Conservation (phyloP, 2,329 filamentous ascomycete species). For the Penicillium sp. region DNA sequence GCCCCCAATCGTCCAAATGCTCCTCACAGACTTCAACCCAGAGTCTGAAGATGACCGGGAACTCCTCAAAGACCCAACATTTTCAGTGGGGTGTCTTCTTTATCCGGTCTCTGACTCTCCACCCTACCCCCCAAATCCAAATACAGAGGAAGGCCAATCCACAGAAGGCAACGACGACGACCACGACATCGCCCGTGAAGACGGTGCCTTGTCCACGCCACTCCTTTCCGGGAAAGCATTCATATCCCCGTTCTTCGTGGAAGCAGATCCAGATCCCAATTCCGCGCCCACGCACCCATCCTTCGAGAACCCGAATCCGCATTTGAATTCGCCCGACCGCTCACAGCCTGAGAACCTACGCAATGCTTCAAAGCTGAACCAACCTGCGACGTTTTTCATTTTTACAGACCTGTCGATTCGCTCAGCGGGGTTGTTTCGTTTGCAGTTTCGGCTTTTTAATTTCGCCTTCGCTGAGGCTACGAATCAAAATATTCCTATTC, state of each 20-base stretch:
- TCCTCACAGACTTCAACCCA: slow-evolving; percentile 50
- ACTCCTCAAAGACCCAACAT: slow-evolving; percentile 44
- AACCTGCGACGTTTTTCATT: slow-evolving; percentile 52
- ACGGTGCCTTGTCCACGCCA: slow-evolving; percentile 31
- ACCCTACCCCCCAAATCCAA: slow-evolving; percentile 16
- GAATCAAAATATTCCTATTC: slow-evolving; percentile 41
- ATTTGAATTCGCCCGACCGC: slow-evolving; percentile 3
- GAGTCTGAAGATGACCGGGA: slow-evolving; percentile 41
- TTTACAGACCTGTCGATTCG: slow-evolving; percentile 54
- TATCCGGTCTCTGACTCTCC: slow-evolving; percentile 36
- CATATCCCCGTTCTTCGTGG: slow-evolving; percentile 48
- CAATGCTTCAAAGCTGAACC: slow-evolving; percentile 20
- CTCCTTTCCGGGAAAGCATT: slow-evolving; percentile 45
- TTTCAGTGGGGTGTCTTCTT: slow-evolving; percentile 50
- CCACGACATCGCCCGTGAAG: slow-evolving; percentile 22
- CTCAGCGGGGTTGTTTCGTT: slow-evolving; percentile 48
- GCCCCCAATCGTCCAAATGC: slow-evolving; percentile 52
- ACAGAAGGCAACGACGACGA: slow-evolving; percentile 16
- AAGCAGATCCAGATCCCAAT: slow-evolving; percentile 48
- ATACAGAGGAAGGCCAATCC: slow-evolving; percentile 18
- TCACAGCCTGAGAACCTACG: slow-evolving; percentile 11
- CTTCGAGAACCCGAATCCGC: slow-evolving; percentile 15
- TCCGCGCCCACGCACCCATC: slow-evolving; percentile 46
- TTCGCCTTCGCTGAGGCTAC: slow-evolving; percentile 40
- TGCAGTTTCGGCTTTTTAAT: slow-evolving; percentile 53